Base-by-base conservation (phyloP, 2,329 filamentous ascomycete species). In the Aspergillaceae sp. region DNA sequence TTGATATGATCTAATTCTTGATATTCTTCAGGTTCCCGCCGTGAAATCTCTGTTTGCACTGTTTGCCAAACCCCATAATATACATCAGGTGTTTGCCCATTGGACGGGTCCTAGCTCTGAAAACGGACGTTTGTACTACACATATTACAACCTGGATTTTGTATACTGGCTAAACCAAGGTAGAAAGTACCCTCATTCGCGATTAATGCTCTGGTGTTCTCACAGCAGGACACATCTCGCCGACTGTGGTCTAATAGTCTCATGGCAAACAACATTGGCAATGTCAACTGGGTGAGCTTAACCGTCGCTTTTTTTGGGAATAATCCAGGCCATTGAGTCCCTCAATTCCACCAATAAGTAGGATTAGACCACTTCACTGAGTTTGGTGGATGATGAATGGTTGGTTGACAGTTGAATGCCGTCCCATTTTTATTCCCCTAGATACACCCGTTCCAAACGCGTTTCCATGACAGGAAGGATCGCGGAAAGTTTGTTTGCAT, bases 401-500 rank as follows among this genome's bases (percentile, higher is more conserved):
- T 19, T 1, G 19, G 19, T 19, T 19, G 19, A 8, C 19, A 10
- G 11, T 8, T 9, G 7, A 4, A 9, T 26, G 19, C 26, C 4
- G 11, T 28, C 27, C 7, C 36, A 6, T 26, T 19, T 19, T 55
- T 52, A 59, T 10, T 47, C 51, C 29, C 49, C 48, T 29, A 70
- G 55, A 19, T 55, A 48, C n/a, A 76, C 62, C 38, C 67, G 67
- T 49, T 94, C 87, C 49, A 83, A 68, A 29, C 64, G 76, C 46
- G 81, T 80, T 46, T 87, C 82, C n/a, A 89, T 78, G 4, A 87
- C 69, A 2, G 82, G 83, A 41, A 95, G 66, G 37, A 88, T 60
- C 29, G 82, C 78, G 9, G 80, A 80, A 37, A 95, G 71, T 45
- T 81, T 74, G 59, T 94, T 92, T 2, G 88, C 78, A 66, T 96